Percentiles rank a stretch among this genome's conserved stretches.
Conservation (phyloP, 164 flowering plant genomes). For the Tetrastigma voinierianum region DNA sequence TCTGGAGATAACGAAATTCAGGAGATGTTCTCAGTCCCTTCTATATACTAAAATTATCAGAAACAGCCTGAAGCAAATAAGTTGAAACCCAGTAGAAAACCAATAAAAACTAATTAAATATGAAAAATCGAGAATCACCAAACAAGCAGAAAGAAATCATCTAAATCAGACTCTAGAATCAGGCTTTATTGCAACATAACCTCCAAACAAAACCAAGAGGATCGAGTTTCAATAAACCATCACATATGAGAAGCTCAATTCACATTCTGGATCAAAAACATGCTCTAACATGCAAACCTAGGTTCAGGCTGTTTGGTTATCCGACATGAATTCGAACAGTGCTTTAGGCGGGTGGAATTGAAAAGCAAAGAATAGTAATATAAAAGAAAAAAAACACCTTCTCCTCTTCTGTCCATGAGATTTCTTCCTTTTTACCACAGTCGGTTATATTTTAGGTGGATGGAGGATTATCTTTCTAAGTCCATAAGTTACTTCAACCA, state of each 20-base stretch:
- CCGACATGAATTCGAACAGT: not conserved
- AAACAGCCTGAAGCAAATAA: conserved; percentile 46
- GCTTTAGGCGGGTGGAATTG: not conserved
- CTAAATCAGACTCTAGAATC: not conserved
- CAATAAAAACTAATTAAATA: not conserved
- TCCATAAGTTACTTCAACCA: conserved; percentile 24
- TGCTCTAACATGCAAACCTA: too few relatives aligned
- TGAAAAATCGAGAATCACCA: not conserved
- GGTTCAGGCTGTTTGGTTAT: too few relatives aligned
- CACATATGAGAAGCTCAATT: too few relatives aligned
- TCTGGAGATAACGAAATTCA: conserved; percentile 53
- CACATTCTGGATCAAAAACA: not conserved
- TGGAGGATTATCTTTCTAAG: conserved; percentile 22
- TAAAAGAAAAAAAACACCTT: conserved; percentile 26
- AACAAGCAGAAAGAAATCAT: not conserved
- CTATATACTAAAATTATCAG: conserved; percentile 60
- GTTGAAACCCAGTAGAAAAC: conserved; percentile 6
- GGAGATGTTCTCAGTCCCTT: conserved; percentile 67
- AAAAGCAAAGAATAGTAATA: not conserved
- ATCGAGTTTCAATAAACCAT: not conserved
- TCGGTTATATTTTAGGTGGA: conserved; percentile 19
- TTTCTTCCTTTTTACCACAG: conserved; percentile 54
- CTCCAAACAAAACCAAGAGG: not conserved
- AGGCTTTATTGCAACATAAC: too few relatives aligned
- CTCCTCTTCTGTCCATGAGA: conserved; percentile 65